Percentiles rank a stretch among this genome's conserved stretches.
Evolutionary conservation across 2,329 filamentous ascomycete genomes (phyloP).

Genomic region (Zymoseptoria crescenta): DNA sequence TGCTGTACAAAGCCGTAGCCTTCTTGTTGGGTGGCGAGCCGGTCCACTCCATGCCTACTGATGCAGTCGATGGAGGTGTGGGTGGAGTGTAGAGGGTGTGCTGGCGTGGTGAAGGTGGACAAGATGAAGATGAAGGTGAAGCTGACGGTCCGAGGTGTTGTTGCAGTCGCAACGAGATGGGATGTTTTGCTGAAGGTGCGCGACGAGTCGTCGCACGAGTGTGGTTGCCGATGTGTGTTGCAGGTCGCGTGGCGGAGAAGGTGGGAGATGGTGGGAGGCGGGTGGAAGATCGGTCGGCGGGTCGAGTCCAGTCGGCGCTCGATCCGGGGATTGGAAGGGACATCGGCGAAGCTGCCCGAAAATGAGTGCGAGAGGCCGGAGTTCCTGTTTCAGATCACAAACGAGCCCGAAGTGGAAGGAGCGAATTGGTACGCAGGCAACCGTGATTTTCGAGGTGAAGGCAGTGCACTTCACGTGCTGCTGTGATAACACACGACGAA

Average conservation of each 20-base stretch:
- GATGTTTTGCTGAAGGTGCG: neutral
- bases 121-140: neutral
- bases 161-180: neutral
- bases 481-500: neutral
- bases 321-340: neutral
- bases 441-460: neutral
- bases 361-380: neutral
- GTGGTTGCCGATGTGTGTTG: no score
- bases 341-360: neutral
- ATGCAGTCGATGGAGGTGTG: slow-evolving; percentile 1
- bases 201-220: neutral
- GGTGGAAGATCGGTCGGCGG: neutral
- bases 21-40: slow-evolving; percentile 17
- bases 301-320: no score
- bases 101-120: neutral
- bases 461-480: neutral
- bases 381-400: neutral
- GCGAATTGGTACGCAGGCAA: neutral
- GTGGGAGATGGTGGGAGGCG: no score
- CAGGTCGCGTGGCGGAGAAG: no score
- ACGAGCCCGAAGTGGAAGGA: neutral
- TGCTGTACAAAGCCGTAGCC: slow-evolving; percentile 14
- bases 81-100: neutral
- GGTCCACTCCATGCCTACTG: slow-evolving; percentile 15
- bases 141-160: neutral